Evolutionary conservation across 169 alveolate species (phyloP).

Genomic region (Plasmodium gaboni): DNA sequence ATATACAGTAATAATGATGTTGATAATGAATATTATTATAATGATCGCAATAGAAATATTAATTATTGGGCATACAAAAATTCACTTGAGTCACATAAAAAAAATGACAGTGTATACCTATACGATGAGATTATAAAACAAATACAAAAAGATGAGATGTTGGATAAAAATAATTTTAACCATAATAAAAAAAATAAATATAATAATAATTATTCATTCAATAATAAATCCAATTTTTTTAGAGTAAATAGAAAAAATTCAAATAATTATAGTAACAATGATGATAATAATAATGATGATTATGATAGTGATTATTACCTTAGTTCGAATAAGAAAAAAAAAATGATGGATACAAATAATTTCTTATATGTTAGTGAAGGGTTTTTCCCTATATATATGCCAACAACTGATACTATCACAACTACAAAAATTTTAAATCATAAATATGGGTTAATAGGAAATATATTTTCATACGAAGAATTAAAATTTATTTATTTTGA

Average conservation of each 20-base stretch:
- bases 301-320: too few relatives aligned
- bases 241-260: not conserved
- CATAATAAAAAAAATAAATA: not conserved
- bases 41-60: conserved; percentile 11
- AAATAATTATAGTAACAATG: not conserved
- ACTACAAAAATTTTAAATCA: conserved; percentile 73
- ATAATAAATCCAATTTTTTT: not conserved
- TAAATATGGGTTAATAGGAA: conserved; percentile 77
- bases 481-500: conserved; percentile 74
- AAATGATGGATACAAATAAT: conserved; percentile 14
- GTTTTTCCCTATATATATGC: conserved; percentile 62
- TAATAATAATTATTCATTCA: not conserved
- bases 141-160: conserved; percentile 1
- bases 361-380: conserved; percentile 61
- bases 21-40: not conserved
- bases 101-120: not conserved
- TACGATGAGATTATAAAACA: conserved; percentile 37
- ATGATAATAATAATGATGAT: not conserved
- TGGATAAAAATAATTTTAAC: not conserved
- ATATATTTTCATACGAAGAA: conserved; percentile 77
- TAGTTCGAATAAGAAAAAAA: not conserved
- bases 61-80: conserved; percentile 39
- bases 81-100: not conserved
- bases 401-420: conserved; percentile 53
- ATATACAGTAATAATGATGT: not conserved